A percentile compares a stretch with the other conserved stretches of the same genome.
Conservation (phyloP, 2,329 filamentous ascomycete species). For the Diaporthe velutina region DNA sequence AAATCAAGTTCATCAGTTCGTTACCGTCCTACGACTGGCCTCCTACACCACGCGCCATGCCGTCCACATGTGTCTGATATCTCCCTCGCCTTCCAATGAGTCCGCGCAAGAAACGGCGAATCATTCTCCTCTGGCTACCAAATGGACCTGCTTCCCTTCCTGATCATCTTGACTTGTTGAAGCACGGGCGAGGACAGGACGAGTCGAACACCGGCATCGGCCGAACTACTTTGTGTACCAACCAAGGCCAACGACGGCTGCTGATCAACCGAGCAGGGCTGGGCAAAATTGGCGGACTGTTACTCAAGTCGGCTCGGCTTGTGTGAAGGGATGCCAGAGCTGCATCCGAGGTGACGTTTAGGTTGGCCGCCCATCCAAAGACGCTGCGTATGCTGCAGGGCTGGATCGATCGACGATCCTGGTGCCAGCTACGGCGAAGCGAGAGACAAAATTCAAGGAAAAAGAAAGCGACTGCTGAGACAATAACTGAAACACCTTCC, state of each 20-base stretch:
- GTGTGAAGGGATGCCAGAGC: slow-evolving; percentile 14
- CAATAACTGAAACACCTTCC: neutral
- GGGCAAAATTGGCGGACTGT: slow-evolving; percentile 8
- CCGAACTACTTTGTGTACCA: neutral
- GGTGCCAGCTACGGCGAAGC: slow-evolving; percentile 7
- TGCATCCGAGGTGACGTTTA: slow-evolving; percentile 18
- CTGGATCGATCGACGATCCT: neutral
- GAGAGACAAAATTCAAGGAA: slow-evolving; percentile 13
- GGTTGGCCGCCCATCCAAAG: slow-evolving; percentile 15
- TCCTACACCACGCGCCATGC: slow-evolving; percentile 28
- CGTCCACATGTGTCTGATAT: slow-evolving; percentile 18
- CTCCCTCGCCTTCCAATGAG: slow-evolving; percentile 9
- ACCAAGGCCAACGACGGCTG: slow-evolving; percentile 1
- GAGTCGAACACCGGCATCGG: neutral
- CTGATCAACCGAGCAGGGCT: slow-evolving; percentile 15
- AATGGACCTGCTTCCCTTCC: slow-evolving; percentile 25
- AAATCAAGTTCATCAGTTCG: too few relatives aligned
- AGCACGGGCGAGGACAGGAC: slow-evolving; percentile 12
- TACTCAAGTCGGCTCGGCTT: slow-evolving; percentile 14
- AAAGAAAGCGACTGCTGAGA: slow-evolving; percentile 7
- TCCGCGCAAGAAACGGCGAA: slow-evolving; percentile 24
- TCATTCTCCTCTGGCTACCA: slow-evolving; percentile 18
- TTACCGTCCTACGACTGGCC: neutral
- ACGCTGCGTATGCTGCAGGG: slow-evolving; percentile 1
- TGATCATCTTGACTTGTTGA: slow-evolving; percentile 22